Percentiles rank a stretch among this genome's conserved stretches.
Conservation (phyloP, 164 flowering plant species). For the Nymphaea thermarum region DNA sequence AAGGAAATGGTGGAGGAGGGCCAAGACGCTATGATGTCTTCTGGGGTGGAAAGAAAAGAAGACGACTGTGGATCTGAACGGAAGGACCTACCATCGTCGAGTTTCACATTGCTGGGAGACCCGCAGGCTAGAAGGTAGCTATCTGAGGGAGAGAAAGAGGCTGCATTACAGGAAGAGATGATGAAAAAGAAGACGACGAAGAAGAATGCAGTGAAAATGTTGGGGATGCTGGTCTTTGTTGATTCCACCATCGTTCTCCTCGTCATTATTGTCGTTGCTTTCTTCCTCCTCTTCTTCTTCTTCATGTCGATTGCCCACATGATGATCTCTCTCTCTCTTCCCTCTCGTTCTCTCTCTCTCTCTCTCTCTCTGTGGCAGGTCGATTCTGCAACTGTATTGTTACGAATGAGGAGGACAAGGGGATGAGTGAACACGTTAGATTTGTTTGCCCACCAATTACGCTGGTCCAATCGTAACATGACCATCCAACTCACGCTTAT, state of each 20-base stretch:
- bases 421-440: too few species aligned
- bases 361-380: too few species aligned
- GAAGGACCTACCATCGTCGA: constrained; percentile 65
- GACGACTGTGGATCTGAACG: constrained; percentile 47
- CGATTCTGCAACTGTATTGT: too few species aligned
- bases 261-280: neutral
- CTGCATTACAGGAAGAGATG: neutral
- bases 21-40: constrained; percentile 29
- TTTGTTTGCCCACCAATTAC: too few species aligned
- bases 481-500: too few species aligned
- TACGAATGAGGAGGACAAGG: too few species aligned
- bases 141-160: constrained; percentile 23
- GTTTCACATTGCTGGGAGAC: constrained; percentile 20
- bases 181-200: neutral
- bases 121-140: constrained; percentile 62
- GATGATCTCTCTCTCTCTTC: too few species aligned
- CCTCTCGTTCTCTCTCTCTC: too few species aligned
- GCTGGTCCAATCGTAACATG: too few species aligned
- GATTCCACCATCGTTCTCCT: neutral
- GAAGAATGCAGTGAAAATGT: neutral
- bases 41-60: constrained; percentile 35
- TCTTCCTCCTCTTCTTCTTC: too few species aligned
- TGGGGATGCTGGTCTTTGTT: neutral
- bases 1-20: constrained; percentile 11
- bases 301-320: too few species aligned